Percentiles rank a stretch among this genome's conserved stretches.
Conservation (phyloP, 768 basidiomycete species). For the Tricholoma sp. region DNA sequence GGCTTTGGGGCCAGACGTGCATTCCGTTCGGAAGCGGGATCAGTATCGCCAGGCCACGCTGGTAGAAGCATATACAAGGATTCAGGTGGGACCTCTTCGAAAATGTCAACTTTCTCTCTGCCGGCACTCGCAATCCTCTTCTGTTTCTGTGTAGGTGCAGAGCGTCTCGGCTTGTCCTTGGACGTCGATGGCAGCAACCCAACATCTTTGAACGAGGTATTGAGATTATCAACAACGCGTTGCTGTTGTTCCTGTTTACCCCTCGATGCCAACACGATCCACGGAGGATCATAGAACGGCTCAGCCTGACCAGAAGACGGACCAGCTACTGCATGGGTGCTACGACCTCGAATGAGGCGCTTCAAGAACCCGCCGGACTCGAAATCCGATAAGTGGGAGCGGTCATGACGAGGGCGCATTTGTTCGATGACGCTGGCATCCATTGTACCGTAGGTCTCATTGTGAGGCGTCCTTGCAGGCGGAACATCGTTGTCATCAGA, state of each 20-base stretch:
- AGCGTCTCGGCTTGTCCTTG: conserved; percentile 22
- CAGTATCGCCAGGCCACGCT: conserved; percentile 77
- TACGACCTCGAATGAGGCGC: conserved; percentile 17
- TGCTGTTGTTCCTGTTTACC: conserved; percentile 64
- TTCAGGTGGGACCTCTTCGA: conserved; percentile 60
- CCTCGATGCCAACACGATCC: conserved; percentile 63
- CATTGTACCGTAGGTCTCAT: conserved; percentile 56
- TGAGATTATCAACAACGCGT: conserved; percentile 63
- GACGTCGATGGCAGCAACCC: conserved; percentile 61
- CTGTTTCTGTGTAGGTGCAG: conserved; percentile 21
- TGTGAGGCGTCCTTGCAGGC: conserved; percentile 52
- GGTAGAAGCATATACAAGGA: conserved; percentile 80
- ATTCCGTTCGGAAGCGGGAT: conserved; percentile 32
- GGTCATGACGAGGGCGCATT: conserved; percentile 28
- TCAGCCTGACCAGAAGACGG: conserved; percentile 21
- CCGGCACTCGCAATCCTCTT: conserved; percentile 23
- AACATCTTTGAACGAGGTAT: conserved; percentile 75
- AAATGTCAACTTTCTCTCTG: conserved; percentile 36
- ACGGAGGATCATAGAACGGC: conserved; percentile 39
- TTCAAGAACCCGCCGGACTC: conserved; percentile 19
- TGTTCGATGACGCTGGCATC: conserved; percentile 50
- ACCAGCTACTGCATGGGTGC: conserved; percentile 11
- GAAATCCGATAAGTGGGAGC: conserved; percentile 18
- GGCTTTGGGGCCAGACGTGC: conserved; percentile 26
- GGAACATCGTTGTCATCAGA: conserved; percentile 30